These are phyloP conservation scores for Cyberlindnera saturnus DNA, from an alignment of 805 yeast species.

Conservation along the genomic window DNA sequence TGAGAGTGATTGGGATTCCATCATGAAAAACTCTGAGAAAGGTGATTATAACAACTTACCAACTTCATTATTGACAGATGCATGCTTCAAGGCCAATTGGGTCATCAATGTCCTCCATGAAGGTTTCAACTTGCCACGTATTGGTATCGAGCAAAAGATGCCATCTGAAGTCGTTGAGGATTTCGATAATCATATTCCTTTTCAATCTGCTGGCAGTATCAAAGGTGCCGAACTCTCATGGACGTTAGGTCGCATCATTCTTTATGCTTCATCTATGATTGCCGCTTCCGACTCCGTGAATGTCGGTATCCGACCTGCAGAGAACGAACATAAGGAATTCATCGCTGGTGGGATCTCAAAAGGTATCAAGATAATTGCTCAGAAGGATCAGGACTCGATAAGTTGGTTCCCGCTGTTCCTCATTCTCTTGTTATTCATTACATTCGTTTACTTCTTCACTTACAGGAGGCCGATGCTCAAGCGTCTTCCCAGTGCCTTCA, in stretches of 20 bases:
- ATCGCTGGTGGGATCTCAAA: conserved; percentile 15
- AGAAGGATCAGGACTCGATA: conserved; percentile 3
- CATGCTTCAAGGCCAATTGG: conserved; percentile 96
- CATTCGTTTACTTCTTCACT: conserved; percentile 6
- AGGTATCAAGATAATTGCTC: conserved; percentile 1
- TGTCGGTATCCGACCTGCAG: conserved; percentile 22
- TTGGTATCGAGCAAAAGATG: conserved; percentile 43
- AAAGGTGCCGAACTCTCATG: conserved; percentile 87
- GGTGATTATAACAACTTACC: conserved; percentile 57
- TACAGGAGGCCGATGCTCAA: conserved; percentile 10
- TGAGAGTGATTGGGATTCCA: conserved; percentile 63
- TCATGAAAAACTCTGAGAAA: conserved; percentile 39
- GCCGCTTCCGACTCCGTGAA: conserved; percentile 3
- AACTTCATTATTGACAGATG: conserved; percentile 53
- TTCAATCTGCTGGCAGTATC: conserved; percentile 76
- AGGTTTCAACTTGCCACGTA: conserved; percentile 82
- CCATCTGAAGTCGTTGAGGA: conserved; percentile 18
- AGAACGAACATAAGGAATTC: conserved; percentile 18
- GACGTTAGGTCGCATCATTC: conserved; percentile 85
- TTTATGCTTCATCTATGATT: conserved; percentile 64
- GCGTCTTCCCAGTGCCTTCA: conserved; percentile 11
- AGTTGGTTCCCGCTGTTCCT: conserved; percentile 7
- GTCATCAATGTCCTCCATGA: conserved; percentile 83
- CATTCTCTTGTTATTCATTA: conserved; percentile 2
- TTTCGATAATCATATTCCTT: conserved; percentile 44